Evolutionary conservation across 2,329 filamentous ascomycete species (phyloP).

Genomic region (Fusarium sp.): DNA sequence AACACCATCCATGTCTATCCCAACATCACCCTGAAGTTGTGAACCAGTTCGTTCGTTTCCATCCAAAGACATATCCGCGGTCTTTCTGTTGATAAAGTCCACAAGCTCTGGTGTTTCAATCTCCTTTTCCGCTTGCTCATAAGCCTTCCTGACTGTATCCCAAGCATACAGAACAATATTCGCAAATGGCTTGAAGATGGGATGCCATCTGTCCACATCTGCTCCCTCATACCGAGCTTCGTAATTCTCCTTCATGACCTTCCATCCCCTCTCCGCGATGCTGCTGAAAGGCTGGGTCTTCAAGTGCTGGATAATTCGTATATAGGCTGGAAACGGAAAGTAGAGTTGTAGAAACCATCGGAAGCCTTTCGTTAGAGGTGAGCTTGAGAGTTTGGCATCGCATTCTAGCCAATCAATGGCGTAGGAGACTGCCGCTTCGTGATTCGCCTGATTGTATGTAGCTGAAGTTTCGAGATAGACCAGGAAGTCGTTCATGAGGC

Average conservation of each 20-base stretch:
- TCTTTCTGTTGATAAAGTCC: not conserved
- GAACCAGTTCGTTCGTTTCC: fast-evolving
- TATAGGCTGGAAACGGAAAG: constrained; percentile 52
- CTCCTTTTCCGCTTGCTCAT: not conserved
- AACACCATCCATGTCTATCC: not conserved
- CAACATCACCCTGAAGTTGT: fast-evolving
- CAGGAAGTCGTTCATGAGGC: constrained; percentile 59
- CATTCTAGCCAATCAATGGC: constrained; percentile 49
- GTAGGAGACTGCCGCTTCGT: constrained; percentile 41
- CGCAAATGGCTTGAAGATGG: not conserved
- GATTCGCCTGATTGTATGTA: constrained; percentile 40
- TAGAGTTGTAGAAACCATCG: constrained; percentile 49
- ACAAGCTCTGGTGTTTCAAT: not conserved
- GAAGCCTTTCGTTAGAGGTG: constrained; percentile 45
- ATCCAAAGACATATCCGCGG: not conserved
- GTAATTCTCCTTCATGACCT: constrained; percentile 1
- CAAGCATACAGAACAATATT: not conserved
- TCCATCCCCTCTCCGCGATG: not conserved
- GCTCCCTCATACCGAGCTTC: not conserved
- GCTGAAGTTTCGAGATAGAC: constrained; percentile 29
- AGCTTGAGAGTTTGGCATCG: constrained; percentile 46
- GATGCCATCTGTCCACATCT: not conserved
- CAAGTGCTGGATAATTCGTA: constrained; percentile 50
- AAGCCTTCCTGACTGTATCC: not conserved
- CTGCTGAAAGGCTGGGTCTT: not conserved